Conservation (phyloP, 2,329 filamentous ascomycete genomes). For the Fusarium globosum region DNA sequence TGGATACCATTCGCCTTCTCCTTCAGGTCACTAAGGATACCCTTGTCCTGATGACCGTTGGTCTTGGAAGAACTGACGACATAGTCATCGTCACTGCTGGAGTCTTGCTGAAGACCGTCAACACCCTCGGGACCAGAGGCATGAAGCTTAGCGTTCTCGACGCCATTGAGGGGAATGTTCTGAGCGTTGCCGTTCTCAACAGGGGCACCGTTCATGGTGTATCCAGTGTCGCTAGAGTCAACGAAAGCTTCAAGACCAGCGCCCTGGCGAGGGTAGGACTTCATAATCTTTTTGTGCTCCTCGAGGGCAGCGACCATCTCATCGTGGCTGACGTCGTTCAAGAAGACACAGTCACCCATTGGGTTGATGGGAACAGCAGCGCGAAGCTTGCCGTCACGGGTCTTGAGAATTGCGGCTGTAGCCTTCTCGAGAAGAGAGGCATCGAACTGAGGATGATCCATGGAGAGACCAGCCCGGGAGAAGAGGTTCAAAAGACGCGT, state of each 20-base stretch:
- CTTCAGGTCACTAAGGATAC: constrained; percentile 30
- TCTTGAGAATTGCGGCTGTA: constrained; percentile 76
- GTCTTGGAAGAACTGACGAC: constrained; percentile 8
- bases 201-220: constrained; percentile 51
- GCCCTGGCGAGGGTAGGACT: constrained; percentile 70
- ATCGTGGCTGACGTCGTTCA: constrained; percentile 72
- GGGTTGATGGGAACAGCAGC: constrained; percentile 74
- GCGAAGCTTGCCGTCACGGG: constrained; percentile 74
- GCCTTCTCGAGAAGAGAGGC: constrained; percentile 72
- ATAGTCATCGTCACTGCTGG: constrained; percentile 24
- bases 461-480: constrained; percentile 75
- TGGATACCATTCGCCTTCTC: constrained; percentile 23
- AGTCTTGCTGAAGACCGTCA: constrained; percentile 31
- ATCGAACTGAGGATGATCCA: constrained; percentile 77
- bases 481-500: constrained; percentile 73
- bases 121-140: constrained; percentile 34
- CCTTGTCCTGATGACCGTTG: constrained; percentile 7
- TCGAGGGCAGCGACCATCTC: constrained; percentile 71
- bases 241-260: constrained; percentile 76
- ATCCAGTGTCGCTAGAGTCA: constrained; percentile 75
- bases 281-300: constrained; percentile 72
- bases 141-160: constrained; percentile 28
- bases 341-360: constrained; percentile 73
- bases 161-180: constrained; percentile 9
- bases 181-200: constrained; percentile 31